Evolutionary conservation across 2,329 filamentous ascomycete genomes (phyloP), one percentile per base, ranked within the genome.

Genomic region (Fusarium penzigii): DNA sequence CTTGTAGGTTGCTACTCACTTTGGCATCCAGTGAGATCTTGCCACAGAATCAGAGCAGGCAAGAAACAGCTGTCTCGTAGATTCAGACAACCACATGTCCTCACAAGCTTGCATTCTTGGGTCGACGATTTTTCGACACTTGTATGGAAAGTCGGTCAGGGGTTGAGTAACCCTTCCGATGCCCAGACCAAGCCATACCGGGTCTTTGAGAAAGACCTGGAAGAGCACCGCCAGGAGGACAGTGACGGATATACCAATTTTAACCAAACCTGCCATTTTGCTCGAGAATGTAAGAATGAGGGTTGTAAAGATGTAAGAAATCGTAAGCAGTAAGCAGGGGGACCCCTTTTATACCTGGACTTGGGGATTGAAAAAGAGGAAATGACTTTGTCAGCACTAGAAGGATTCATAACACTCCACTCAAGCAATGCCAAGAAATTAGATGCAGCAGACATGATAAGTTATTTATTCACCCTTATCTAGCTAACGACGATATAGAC

Each of bases 1-100:
- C 9, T 17, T 6, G 25, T 32, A 14, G 11, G 6, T 3, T 16
- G 4, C 12, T n/a, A 3, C 59, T 44, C 32, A 63, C 62, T 53
- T 57, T 13, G 63, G 59, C 9, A 60, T 52, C 63, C 63, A 65
- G 2, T 53, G 34, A 3, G 47, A 13, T 6, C 63, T 55, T 1
- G 54, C 14, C 8, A 40, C 10, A 2, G 63, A 50, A 39, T 64
- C 61, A 1, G 63, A 65, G 3, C 63, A 65, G 1, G 61, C 59
- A 3, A 65, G 59, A 29, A 65, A 65, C 9, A 65, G 9, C 12
- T 62, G 63, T 0, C 63, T 49, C 0, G 61, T 65, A 7, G 55
- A 53, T 1, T 57, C 51, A 0, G 63, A 65, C 1, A 65, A 14
- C 51, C 63, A 65, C 63, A 65, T 65, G 25, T 65, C 63, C 12